A percentile compares a stretch with the other conserved stretches of the same genome.
Conservation (phyloP, 306 rosid genomes). For the Rosa lucieae region DNA sequence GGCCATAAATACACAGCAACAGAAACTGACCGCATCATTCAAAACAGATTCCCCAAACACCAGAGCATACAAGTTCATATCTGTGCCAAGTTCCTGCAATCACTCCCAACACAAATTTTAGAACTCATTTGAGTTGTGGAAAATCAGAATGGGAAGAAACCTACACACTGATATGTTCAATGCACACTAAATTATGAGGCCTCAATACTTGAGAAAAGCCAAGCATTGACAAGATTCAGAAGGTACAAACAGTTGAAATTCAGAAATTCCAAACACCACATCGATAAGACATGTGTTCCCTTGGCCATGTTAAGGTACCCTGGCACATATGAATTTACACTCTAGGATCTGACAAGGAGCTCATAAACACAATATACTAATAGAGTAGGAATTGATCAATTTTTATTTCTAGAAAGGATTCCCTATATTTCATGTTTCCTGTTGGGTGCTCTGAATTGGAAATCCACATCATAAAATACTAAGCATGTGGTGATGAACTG, state of each 20-base stretch:
- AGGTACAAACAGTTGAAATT: background rate
- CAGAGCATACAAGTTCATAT: conserved; percentile 88
- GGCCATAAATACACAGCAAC: conserved; percentile 9
- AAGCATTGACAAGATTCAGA: background rate
- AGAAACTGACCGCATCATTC: conserved; percentile 88
- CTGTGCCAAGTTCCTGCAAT: conserved; percentile 93
- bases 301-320: background rate
- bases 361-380: background rate
- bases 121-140: background rate
- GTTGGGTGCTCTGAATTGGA: background rate
- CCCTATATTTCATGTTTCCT: conserved; percentile 3
- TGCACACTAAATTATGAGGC: background rate
- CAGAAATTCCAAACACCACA: background rate
- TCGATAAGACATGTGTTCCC: background rate
- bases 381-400: background rate
- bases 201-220: background rate
- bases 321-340: background rate
- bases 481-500: background rate
- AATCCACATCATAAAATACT: conserved; percentile 12
- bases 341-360: background rate
- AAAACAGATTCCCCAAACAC: conserved; percentile 98
- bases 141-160: background rate
- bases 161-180: background rate
- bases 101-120: conserved; percentile 17
- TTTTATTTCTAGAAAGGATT: background rate